Conservation (phyloP, 305 asterid genomes). For the Solanum hybrid region DNA sequence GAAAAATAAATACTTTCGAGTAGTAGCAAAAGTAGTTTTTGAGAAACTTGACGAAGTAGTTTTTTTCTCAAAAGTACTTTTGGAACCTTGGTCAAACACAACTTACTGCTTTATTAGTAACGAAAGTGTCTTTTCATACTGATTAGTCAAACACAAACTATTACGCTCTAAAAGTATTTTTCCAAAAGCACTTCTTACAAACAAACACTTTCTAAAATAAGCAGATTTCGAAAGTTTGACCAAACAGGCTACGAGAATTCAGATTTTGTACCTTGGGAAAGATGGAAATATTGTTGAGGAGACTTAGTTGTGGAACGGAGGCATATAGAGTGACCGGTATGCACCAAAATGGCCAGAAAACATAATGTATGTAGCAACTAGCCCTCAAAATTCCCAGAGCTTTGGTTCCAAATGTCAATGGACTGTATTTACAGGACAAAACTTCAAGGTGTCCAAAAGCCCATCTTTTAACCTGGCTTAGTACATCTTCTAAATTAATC, state of each 20-base stretch:
- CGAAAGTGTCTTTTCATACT: background rate
- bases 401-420: conserved; percentile 42
- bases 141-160: background rate
- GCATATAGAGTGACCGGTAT: conserved; percentile 24
- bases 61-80: background rate
- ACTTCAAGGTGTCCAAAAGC: conserved; percentile 64
- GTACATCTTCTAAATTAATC: conserved; percentile 38
- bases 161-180: background rate
- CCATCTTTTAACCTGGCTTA: conserved; percentile 62
- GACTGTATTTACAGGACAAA: conserved; percentile 41
- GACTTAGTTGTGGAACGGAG: conserved; percentile 40
- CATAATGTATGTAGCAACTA: conserved; percentile 34
- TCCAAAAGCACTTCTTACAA: background rate
- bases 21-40: background rate
- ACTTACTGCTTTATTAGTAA: background rate
- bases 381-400: conserved; percentile 43
- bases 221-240: no score
- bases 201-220: background rate
- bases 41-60: background rate
- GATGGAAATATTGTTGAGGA: conserved; percentile 41
- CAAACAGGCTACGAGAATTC: background rate
- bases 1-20: background rate
- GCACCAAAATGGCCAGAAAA: conserved; percentile 56
- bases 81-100: background rate
- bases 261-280: conserved; percentile 55